Evolutionary conservation across 2,329 filamentous ascomycete species (phyloP).

Genomic region (Botrytis hyacinthi): DNA sequence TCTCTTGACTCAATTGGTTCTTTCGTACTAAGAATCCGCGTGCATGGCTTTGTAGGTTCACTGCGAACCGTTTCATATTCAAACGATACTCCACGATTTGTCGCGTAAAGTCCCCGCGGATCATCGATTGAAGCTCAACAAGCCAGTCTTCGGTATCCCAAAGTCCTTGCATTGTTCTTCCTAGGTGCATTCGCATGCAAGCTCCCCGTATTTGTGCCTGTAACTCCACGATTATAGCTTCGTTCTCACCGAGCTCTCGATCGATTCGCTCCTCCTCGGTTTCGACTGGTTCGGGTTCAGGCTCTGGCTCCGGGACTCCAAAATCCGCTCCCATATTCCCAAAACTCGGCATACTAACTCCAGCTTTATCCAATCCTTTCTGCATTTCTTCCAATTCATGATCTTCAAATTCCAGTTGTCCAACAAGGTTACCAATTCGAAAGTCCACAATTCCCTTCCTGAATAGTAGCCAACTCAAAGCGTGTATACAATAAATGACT

Average conservation of each 20-base stretch:
- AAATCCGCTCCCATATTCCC: slow-evolving; percentile 96
- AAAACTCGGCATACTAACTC: slow-evolving; percentile 95
- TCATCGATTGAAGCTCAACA: slow-evolving; percentile 78
- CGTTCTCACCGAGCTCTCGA: slow-evolving; percentile 76
- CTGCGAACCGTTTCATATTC: slow-evolving; percentile 78
- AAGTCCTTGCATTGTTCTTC: slow-evolving; percentile 78
- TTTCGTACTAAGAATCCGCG: slow-evolving; percentile 74
- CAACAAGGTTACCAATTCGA: slow-evolving; percentile 92
- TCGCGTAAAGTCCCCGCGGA: slow-evolving; percentile 83
- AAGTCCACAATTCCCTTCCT: slow-evolving; percentile 94
- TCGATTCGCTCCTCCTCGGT: slow-evolving; percentile 87
- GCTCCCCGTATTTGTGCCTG: slow-evolving; percentile 87
- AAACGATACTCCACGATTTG: slow-evolving; percentile 80
- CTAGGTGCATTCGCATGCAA: slow-evolving; percentile 71
- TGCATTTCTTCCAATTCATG: slow-evolving; percentile 97
- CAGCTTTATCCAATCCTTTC: slow-evolving; percentile 93
- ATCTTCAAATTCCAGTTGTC: slow-evolving; percentile 94
- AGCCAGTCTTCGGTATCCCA: slow-evolving; percentile 83
- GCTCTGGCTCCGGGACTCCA: slow-evolving; percentile 71
- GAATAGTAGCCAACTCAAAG: slow-evolving; percentile 94
- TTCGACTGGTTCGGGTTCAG: slow-evolving; percentile 73
- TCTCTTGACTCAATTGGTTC: slow-evolving; percentile 59
- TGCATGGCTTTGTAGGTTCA: slow-evolving; percentile 73
- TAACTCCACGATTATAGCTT: slow-evolving; percentile 69
- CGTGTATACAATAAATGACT: slow-evolving; percentile 98